Evolutionary conservation across 2,329 filamentous ascomycete genomes (phyloP).

Genomic region (Colletotrichum limetticola): DNA sequence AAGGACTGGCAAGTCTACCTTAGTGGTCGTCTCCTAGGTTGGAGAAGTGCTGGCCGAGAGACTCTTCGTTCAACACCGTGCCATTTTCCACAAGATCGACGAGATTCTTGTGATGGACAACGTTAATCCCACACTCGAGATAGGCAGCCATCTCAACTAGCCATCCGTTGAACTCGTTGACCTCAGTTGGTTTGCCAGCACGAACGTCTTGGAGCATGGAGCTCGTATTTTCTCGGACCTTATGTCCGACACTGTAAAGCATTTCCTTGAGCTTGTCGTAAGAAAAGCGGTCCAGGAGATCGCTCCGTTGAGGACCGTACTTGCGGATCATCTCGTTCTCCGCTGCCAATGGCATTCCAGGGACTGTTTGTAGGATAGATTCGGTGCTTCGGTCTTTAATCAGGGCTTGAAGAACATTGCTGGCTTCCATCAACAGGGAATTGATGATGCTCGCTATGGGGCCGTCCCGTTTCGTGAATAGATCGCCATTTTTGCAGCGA

Average conservation of each 20-base stretch:
- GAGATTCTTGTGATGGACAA: slow-evolving; percentile 53
- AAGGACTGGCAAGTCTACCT: not conserved
- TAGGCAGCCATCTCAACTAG: slow-evolving; percentile 58
- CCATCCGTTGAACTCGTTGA: slow-evolving; percentile 70
- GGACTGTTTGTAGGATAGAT: slow-evolving; percentile 47
- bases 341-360: not conserved
- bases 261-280: slow-evolving; percentile 52
- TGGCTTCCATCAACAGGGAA: slow-evolving; percentile 78
- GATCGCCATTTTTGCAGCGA: slow-evolving; percentile 79
- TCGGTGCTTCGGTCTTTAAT: slow-evolving; percentile 63
- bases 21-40: not conserved
- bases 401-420: slow-evolving; percentile 75
- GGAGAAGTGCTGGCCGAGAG: slow-evolving; percentile 45
- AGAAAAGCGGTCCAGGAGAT: slow-evolving; percentile 54
- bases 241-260: slow-evolving; percentile 58
- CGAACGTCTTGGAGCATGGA: slow-evolving; percentile 71
- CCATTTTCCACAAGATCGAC: slow-evolving; percentile 55
- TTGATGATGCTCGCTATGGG: slow-evolving; percentile 71
- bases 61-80: slow-evolving; percentile 44
- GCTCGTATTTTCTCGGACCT: slow-evolving; percentile 65
- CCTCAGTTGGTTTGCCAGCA: slow-evolving; percentile 63
- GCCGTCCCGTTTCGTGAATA: slow-evolving; percentile 69
- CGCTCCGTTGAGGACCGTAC: not conserved
- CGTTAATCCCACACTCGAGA: slow-evolving; percentile 46
- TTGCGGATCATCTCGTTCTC: not conserved